Conservation (phyloP, 345 rosid species). For the Eucalyptus regnans region DNA sequence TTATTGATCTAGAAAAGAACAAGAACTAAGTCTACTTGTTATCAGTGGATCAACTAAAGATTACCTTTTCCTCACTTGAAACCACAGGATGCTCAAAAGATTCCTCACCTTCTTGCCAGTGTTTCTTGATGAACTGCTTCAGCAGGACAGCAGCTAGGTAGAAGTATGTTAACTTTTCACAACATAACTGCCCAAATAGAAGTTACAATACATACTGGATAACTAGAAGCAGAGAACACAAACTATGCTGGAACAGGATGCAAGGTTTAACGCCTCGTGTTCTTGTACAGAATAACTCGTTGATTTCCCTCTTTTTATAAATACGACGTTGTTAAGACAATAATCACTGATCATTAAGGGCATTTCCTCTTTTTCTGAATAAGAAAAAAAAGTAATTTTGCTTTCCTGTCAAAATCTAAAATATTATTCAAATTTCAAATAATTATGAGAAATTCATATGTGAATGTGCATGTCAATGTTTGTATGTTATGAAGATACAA, state of each 20-base stretch:
- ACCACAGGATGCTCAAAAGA: constrained; percentile 68
- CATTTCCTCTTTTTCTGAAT: neutral
- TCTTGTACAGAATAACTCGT: neutral
- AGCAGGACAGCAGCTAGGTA: constrained; percentile 92
- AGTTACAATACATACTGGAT: neutral
- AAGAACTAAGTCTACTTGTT: neutral
- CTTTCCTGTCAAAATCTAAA: neutral
- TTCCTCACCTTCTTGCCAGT: constrained; percentile 87
- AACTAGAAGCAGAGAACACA: neutral
- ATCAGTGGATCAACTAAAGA: neutral
- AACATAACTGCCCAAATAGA: neutral
- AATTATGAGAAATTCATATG: neutral
- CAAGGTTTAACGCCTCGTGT: neutral
- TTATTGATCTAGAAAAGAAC: neutral
- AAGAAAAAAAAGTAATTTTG: neutral
- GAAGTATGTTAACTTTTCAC: constrained; percentile 38
- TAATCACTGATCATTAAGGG: neutral
- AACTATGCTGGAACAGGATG: neutral
- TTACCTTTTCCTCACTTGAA: constrained; percentile 68
- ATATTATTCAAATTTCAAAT: neutral
- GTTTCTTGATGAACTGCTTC: constrained; percentile 82
- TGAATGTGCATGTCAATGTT: neutral
- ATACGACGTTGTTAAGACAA: neutral
- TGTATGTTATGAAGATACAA: neutral
- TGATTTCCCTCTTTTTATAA: neutral